Base-by-base conservation (phyloP, 768 basidiomycete genomes). In the Amyloporia xantha region DNA sequence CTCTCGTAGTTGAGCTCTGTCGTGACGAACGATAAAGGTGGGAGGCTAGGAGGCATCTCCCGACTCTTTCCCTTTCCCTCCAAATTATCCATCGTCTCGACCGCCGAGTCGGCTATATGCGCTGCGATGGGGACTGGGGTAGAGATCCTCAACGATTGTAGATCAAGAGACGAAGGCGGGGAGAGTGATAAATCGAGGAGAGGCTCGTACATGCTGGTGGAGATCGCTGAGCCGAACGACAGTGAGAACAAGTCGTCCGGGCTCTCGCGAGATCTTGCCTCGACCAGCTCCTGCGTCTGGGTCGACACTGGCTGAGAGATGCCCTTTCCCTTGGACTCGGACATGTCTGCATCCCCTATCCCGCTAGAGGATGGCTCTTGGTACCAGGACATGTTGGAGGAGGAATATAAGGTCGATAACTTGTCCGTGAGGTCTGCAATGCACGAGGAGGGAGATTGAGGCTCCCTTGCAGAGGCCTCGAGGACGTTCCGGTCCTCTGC, bases 11-110 rank as follows among this genome's bases (percentile, higher is more conserved):
- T 67, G 53, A 85, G 70, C 48, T 72, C 71, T 30, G 82, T 68
- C 25, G 77, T 70, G 44, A 77, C 71, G 58, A 89, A 81, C 26
- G 73, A 67, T 50, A 86, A 70, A 53, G 85, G 83, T 51, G 86
- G 83, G 52, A 86, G 72, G 61, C 71, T 71, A 50, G 85, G 81
- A 40, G 82, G 77, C 27, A 61, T 50, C 60, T 71, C 68, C 56
- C 61, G 66, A 46, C 71, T 81, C 66, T 76, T 85, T 57, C 74
- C 79, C 67, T 84, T 88, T 59, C 57, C 62, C 21, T 15, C 49
- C 37, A 49, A 54, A 3, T 47, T 44, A 37, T 50, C 52, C 42
- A 28, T 44, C 45, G 25, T 37, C 35, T 38, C 19, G 30, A 15
- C 38, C 9, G 7, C 30, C 15, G 30, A 33, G 30, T 15, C 30